A percentile compares a stretch with the other conserved stretches of the same genome.
These are phyloP conservation scores for Pichia occidentalis DNA, from an alignment of 805 yeast species.

Conservation along the genomic window DNA sequence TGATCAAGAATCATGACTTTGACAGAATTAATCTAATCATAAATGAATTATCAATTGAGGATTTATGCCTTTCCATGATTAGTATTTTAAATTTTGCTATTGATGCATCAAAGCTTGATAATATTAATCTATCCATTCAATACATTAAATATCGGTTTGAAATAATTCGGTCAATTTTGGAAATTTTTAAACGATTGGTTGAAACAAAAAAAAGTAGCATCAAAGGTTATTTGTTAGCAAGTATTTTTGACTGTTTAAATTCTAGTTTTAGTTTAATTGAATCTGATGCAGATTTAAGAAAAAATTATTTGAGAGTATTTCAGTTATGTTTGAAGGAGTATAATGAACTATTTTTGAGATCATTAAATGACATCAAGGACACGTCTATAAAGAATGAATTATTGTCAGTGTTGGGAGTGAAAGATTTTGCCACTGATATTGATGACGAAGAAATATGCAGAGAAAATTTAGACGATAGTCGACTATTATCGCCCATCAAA, in stretches of 20 bases:
- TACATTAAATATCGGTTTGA: conserved; percentile 23
- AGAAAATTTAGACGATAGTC: conserved; percentile 4
- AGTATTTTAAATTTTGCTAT: conserved; percentile 18
- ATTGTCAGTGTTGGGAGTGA: background rate
- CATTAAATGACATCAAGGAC: conserved; percentile 10
- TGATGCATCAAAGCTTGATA: conserved; percentile 25
- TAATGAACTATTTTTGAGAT: conserved; percentile 16
- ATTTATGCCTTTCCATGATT: conserved; percentile 21
- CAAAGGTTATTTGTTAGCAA: conserved; percentile 17
- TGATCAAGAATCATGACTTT: conserved; percentile 8
- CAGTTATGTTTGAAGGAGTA: conserved; percentile 11
- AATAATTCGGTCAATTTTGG: conserved; percentile 21
- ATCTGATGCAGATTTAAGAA: conserved; percentile 8
- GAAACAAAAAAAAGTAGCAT: conserved; percentile 9
- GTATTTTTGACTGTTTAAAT: conserved; percentile 22
- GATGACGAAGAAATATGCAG: conserved; percentile 6
- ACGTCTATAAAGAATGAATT: conserved; percentile 13
- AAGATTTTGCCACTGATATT: background rate
- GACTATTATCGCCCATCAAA: conserved; percentile 6
- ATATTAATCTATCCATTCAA: conserved; percentile 27
- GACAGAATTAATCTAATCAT: conserved; percentile 10
- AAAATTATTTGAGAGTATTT: conserved; percentile 14
- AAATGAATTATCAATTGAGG: conserved; percentile 18
- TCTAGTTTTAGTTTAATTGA: conserved; percentile 20
- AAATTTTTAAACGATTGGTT: conserved; percentile 13